phyloP scores from a whole-genome alignment of 495 filamentous ascomycete species.

The Annulohypoxylon moriforme region DNA sequence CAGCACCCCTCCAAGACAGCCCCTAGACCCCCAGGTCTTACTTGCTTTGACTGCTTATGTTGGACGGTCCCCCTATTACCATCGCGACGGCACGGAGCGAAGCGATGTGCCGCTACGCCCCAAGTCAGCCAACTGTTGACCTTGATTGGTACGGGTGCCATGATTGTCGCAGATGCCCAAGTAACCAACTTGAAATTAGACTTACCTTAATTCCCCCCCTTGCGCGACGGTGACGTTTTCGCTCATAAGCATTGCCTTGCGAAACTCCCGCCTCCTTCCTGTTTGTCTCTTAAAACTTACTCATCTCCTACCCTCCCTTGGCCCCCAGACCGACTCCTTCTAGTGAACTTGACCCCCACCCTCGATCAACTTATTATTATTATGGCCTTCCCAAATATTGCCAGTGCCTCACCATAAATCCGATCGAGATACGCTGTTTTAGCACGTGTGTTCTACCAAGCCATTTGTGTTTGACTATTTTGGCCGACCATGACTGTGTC shows the following conservation, averaged over 20 bases:
- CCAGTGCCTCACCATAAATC: constrained; percentile 19
- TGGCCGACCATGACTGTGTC: constrained; percentile 40
- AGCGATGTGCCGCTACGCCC: constrained; percentile 45
- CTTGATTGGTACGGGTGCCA: constrained; percentile 40
- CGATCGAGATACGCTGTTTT: constrained; percentile 23
- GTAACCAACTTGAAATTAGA: constrained; percentile 33
- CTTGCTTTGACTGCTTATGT: constrained; percentile 45
- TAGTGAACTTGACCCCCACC: constrained; percentile 30
- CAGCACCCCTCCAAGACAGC: constrained; percentile 26
- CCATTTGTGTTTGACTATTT: constrained; percentile 6
- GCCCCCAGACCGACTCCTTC: constrained; percentile 31
- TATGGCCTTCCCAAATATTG: constrained; percentile 11
- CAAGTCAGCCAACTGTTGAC: constrained; percentile 37
- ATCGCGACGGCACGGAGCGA: constrained; percentile 46
- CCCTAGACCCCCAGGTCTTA: constrained; percentile 32
- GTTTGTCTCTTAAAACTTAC: constrained; percentile 34
- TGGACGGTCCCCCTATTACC: constrained; percentile 41
- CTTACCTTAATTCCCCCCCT: constrained; percentile 31
- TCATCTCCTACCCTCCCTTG: constrained; percentile 24
- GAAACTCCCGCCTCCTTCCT: constrained; percentile 32
- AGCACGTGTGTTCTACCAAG: constrained; percentile 29
- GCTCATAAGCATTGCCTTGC: constrained; percentile 12
- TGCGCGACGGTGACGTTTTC: constrained; percentile 45
- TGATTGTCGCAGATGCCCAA: constrained; percentile 40
- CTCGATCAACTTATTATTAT: constrained; percentile 32